These are phyloP conservation scores for Pseudofabraea citricarpa DNA, from an alignment of 2,329 filamentous ascomycete species.

Conservation along the genomic window DNA sequence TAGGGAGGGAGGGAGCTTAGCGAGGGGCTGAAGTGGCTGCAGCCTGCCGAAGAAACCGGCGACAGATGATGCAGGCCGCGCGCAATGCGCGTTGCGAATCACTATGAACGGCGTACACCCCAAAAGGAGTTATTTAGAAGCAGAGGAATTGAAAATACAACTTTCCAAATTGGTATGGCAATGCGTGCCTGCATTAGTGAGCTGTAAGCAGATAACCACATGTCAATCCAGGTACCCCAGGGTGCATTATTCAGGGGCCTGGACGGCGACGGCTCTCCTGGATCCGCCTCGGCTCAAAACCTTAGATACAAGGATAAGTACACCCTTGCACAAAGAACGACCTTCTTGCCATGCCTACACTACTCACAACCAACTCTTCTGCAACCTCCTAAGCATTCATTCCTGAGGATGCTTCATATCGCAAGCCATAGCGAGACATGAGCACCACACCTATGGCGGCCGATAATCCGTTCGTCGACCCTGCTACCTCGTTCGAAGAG, in stretches of 20 bases:
- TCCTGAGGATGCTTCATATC: constrained; percentile 14
- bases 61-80: constrained; percentile 12
- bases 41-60: constrained; percentile 9
- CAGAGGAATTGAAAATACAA: constrained; percentile 18
- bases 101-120: constrained; percentile 23
- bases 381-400: no score
- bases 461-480: constrained; percentile 33
- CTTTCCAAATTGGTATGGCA: constrained; percentile 9
- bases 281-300: neutral
- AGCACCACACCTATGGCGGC: constrained; percentile 17
- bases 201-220: no score
- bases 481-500: constrained; percentile 25
- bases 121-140: constrained; percentile 27
- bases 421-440: constrained; percentile 11
- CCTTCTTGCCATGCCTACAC: constrained; percentile 1
- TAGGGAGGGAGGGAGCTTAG: neutral
- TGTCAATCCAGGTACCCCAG: no score
- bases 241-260: no score
- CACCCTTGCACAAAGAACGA: neutral
- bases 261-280: no score
- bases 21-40: constrained; percentile 2
- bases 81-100: constrained; percentile 11
- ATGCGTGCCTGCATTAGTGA: constrained; percentile 5
- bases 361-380: no score
- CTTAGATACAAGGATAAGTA: neutral